Conservation (phyloP, 345 rosid species). For the Nasturtium officinale region DNA sequence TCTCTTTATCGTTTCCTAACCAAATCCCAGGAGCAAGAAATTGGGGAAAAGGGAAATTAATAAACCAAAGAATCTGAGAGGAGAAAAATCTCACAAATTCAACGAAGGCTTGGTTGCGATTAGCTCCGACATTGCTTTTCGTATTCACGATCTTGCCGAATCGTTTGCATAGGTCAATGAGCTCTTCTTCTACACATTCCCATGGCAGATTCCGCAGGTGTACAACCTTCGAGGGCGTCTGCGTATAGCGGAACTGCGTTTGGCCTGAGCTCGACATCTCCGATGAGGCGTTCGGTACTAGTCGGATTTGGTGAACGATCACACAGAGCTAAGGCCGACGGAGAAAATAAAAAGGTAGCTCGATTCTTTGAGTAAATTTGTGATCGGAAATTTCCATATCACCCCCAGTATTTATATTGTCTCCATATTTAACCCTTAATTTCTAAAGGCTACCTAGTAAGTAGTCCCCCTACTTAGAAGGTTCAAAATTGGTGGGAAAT, state of each 20-base stretch:
- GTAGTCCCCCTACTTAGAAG: no score
- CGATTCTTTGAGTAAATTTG: not conserved
- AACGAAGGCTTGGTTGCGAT: conserved; percentile 93
- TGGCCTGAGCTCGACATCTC: conserved; percentile 72
- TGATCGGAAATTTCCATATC: conserved; percentile 29
- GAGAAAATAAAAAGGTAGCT: not conserved
- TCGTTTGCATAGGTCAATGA: conserved; percentile 85
- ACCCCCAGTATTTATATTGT: not conserved
- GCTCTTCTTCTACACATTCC: conserved; percentile 95
- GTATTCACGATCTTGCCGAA: conserved; percentile 95
- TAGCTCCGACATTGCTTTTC: conserved; percentile 92
- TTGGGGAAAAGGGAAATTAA: not conserved
- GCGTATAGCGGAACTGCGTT: conserved; percentile 91
- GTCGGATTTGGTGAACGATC: conserved; percentile 2
- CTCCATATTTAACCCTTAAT: not conserved
- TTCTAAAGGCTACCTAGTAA: not conserved
- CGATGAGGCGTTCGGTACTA: conserved; percentile 1
- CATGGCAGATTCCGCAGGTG: conserved; percentile 94
- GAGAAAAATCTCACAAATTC: conserved; percentile 63
- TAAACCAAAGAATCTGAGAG: not conserved
- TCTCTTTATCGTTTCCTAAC: not conserved
- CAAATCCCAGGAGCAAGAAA: not conserved
- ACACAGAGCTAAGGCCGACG: conserved; percentile 21
- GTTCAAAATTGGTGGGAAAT: not conserved
- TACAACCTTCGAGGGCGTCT: conserved; percentile 92